Evolutionary conservation across 2,329 filamentous ascomycete species (phyloP), one percentile per base, ranked within the genome.

Genomic region (Sporothrix brasiliensis): DNA sequence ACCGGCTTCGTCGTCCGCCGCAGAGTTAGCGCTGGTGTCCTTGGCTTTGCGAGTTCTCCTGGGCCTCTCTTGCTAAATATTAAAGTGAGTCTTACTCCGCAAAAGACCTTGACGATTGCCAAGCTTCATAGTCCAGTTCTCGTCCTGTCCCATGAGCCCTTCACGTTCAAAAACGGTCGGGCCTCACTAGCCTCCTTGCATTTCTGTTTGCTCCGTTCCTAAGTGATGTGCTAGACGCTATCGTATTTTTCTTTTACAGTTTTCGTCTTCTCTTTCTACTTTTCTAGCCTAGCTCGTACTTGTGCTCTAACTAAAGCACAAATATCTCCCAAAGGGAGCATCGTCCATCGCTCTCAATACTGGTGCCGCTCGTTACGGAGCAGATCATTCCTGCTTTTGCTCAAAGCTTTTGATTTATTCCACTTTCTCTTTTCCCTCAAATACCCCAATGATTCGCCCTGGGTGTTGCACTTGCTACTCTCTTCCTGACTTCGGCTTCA

Each of bases 1-100:
- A 24, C 61, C 24, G 61, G 7, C 30, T 65, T 65, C 44, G n/a
- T 65, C 34, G 44, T 50, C 61, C 61, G 44, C 24, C 44, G 44
- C 44, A 24, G 13, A 49, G 60, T 49, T 63, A 30, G 41, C 24
- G 24, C 44, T 50, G 41, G 24, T n/a, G 44, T 34, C 6, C 6
- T 4, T 34, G 3, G 6, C 30, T 4, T 1, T 5, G 30, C 30
- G 30, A 34, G 30, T 34, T 34, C 30, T 6, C 6, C 30, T 27
- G 30, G 30, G 30, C 6, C 30, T 34, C 30, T 34, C 3, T 34
- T 34, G 30, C 30, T 34, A 34, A 34, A 6, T 34, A 34, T 34
- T 34, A 34, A 34, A 34, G 3, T 34, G 30, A 34, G 30, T 34
- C 6, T 3, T 34, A 34, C 30, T 34, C 30, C 30, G 30, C 30